Percentiles rank a stretch among this genome's conserved stretches.
These are phyloP conservation scores for Lobulomyces angularis DNA, from an alignment of 192 early-diverging fungal genomes.

Conservation along the genomic window DNA sequence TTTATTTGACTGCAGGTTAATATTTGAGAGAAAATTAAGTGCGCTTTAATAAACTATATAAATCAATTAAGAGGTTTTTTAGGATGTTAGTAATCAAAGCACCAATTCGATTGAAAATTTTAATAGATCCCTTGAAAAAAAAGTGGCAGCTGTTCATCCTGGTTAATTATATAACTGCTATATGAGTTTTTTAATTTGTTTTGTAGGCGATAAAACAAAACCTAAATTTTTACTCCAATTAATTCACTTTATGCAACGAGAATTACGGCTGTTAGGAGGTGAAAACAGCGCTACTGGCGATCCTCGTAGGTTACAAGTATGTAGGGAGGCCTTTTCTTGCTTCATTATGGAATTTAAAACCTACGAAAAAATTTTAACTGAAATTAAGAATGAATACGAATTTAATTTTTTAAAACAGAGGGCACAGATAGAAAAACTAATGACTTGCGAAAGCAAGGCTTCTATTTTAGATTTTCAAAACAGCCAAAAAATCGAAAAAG, in stretches of 20 bases:
- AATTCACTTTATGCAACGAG: slow-evolving; percentile 10
- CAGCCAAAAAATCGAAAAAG: too few relatives aligned
- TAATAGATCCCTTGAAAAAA: too few relatives aligned
- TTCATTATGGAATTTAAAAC: slow-evolving; percentile 48
- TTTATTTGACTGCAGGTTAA: too few relatives aligned
- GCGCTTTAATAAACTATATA: too few relatives aligned
- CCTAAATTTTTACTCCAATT: slow-evolving; percentile 13
- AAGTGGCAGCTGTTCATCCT: too few relatives aligned
- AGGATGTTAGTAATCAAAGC: too few relatives aligned
- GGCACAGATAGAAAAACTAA: neutral
- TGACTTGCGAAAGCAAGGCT: too few relatives aligned
- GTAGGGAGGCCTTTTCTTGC: slow-evolving; percentile 26
- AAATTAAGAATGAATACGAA: slow-evolving; percentile 46
- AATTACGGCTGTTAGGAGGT: slow-evolving; percentile 12
- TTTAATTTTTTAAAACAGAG: neutral
- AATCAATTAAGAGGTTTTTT: too few relatives aligned
- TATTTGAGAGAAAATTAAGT: too few relatives aligned
- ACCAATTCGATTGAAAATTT: too few relatives aligned
- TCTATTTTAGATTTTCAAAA: too few relatives aligned
- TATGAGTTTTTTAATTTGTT: neutral
- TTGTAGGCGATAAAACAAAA: slow-evolving; percentile 13
- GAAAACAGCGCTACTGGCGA: slow-evolving; percentile 13
- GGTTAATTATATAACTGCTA: too few relatives aligned
- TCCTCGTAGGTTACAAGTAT: slow-evolving; percentile 26
- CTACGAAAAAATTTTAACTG: slow-evolving; percentile 33